Evolutionary conservation across 208 protist species (phyloP).

Genomic region (Strigomonas oncopelti): DNA sequence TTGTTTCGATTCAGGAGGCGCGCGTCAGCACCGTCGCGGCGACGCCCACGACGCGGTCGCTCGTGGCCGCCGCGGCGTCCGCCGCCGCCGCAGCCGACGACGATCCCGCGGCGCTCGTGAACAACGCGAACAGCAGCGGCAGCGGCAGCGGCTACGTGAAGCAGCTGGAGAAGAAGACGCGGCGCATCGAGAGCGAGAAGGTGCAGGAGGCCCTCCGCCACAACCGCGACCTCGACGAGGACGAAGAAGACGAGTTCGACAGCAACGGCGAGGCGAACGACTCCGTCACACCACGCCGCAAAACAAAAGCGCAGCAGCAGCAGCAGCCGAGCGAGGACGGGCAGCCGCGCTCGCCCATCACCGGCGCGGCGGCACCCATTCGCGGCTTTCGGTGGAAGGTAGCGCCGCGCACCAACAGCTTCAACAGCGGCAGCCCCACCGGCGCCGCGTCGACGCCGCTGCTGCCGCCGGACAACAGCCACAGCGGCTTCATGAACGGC

Average conservation of each 20-base stretch:
- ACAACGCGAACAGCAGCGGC: not conserved
- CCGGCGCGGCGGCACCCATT: not conserved
- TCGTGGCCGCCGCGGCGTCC: not conserved
- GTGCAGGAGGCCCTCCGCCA: constrained; percentile 10
- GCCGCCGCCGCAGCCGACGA: not conserved
- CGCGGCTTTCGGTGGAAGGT: not conserved
- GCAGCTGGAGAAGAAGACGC: constrained; percentile 1
- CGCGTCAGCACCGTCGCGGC: not conserved
- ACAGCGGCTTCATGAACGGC: too few species aligned
- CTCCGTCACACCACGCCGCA: too few species aligned
- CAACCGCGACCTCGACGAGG: not conserved
- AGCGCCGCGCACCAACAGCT: not conserved
- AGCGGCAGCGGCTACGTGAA: not conserved
- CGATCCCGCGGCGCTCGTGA: not conserved
- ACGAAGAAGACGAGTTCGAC: not conserved
- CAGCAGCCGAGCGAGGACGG: too few species aligned
- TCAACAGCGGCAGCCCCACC: not conserved
- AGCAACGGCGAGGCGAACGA: too few species aligned
- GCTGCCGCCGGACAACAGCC: not conserved
- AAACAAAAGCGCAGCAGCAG: too few species aligned
- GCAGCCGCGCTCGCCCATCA: not conserved
- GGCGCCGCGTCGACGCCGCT: not conserved
- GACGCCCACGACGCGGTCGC: not conserved
- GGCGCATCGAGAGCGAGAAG: not conserved
- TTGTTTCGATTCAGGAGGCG: not conserved